phyloP scores from a whole-genome alignment of 805 yeast species.

The Teunomyces gatunensis region DNA sequence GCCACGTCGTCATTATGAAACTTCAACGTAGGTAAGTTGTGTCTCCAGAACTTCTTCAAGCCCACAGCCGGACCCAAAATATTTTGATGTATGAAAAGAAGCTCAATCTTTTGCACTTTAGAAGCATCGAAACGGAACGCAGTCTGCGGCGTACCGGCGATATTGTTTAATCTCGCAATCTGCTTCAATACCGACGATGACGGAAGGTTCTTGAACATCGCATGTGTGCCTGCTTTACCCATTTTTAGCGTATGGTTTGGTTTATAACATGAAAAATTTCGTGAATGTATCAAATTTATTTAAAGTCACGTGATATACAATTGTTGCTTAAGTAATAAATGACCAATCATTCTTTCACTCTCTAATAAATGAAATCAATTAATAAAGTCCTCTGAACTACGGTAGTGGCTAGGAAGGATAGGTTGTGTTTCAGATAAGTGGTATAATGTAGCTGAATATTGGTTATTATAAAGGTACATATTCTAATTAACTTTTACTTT shows the following conservation, averaged over 20 bases:
- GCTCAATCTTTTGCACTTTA: constrained; percentile 40
- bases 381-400: not conserved
- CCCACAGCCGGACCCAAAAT: constrained; percentile 56
- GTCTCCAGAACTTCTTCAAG: constrained; percentile 72
- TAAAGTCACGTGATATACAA: not conserved
- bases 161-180: constrained; percentile 46
- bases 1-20: constrained; percentile 77
- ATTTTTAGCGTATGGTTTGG: not conserved
- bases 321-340: not conserved
- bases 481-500: too few relatives aligned
- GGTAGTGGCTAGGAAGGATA: too few relatives aligned
- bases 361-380: not conserved
- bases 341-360: not conserved
- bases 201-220: constrained; percentile 32
- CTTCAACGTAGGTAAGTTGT: constrained; percentile 69
- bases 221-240: constrained; percentile 1
- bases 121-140: constrained; percentile 30
- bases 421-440: too few relatives aligned
- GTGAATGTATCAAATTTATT: not conserved
- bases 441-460: too few relatives aligned
- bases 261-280: not conserved
- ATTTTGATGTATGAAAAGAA: constrained; percentile 47
- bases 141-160: constrained; percentile 47
- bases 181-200: constrained; percentile 46
- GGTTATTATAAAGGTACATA: too few relatives aligned